Base-by-base conservation (phyloP, 768 basidiomycete genomes). In the Postia placenta region DNA sequence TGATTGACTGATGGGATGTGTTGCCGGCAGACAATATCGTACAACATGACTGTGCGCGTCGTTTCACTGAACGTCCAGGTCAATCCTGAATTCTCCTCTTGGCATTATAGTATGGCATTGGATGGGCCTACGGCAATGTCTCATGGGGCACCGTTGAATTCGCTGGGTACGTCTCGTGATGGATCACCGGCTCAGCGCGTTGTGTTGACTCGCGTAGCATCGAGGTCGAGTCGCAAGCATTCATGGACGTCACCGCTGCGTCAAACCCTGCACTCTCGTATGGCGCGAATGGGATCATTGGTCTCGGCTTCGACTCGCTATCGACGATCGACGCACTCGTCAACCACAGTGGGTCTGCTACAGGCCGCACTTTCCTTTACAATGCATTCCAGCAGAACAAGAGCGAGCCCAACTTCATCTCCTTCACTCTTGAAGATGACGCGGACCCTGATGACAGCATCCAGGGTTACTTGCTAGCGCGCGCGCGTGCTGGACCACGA, bases 291-390 rank as follows among this genome's bases (percentile, higher is more conserved):
- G 89, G 89, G 17, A 79, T 92, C 59, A 63, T 80, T 30, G 88
- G 90, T 9, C 74, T 91, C 11, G 89, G 91, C 30, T 91, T 91
- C 59, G 81, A 80, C 30, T 76, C 79, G 15, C 77, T 92, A 36
- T 92, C 91, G 2, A 76, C 70, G 26, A 78, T 93, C 48, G 87
- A 92, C 27, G 65, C 72, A 9, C 61, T 69, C 5, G 64, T 88
- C 40, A 85, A 84, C 55, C 57, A 65, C 26, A 79, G 84, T 1
- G 74, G 76, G 23, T 72, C 76, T 1, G 72, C 78, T 2, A 68
- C 75, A 5, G 90, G 89, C 17, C 77, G 84, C 25, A 81, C 79
- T 54, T 60, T 92, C 38, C 74, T 92, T 19, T 85, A 81, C 69
- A 92, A 89, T 57, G 67, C 87, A 28, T 92, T 92, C 64, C 67